phyloP scores from a whole-genome alignment of 2,329 filamentous ascomycete species.

The Rosellinia necatrix region DNA sequence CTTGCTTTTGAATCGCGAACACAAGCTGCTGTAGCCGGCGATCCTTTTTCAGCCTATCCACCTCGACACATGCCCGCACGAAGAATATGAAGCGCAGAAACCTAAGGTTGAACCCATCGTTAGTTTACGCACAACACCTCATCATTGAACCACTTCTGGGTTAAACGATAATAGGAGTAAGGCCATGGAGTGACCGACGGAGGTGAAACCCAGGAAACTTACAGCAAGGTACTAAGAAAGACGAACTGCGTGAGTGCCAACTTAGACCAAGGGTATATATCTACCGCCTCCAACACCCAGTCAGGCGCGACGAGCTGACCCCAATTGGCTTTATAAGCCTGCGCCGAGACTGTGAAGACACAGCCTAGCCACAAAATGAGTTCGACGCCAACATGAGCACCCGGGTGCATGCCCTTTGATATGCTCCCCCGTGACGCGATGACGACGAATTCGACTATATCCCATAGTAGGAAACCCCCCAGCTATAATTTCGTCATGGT shows the following conservation, averaged over 20 bases:
- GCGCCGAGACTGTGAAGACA: conserved; percentile 8
- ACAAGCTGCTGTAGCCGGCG: conserved; percentile 29
- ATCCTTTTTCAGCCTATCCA: conserved; percentile 31
- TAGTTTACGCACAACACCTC: background rate
- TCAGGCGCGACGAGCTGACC: background rate
- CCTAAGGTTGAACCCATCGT: conserved; percentile 18
- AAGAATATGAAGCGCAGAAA: conserved; percentile 35
- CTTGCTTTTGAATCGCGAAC: conserved; percentile 28
- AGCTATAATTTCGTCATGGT: conserved; percentile 18
- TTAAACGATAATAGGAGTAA: background rate
- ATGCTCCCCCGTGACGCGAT: conserved; percentile 30
- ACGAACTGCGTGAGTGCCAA: conserved; percentile 18
- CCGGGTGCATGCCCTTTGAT: conserved; percentile 33
- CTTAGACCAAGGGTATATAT: background rate
- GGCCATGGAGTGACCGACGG: background rate
- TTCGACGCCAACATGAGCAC: conserved; percentile 37
- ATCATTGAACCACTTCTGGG: no score
- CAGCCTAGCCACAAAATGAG: conserved; percentile 29
- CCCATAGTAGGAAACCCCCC: conserved; percentile 29
- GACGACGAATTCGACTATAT: conserved; percentile 34
- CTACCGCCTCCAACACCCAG: background rate
- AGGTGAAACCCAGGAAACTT: background rate
- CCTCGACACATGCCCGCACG: conserved; percentile 37
- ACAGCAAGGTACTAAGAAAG: conserved; percentile 19
- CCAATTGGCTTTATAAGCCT: conserved; percentile 5